phyloP scores from a whole-genome alignment of 2,329 filamentous ascomycete genomes.

The Apiospora hydei region DNA sequence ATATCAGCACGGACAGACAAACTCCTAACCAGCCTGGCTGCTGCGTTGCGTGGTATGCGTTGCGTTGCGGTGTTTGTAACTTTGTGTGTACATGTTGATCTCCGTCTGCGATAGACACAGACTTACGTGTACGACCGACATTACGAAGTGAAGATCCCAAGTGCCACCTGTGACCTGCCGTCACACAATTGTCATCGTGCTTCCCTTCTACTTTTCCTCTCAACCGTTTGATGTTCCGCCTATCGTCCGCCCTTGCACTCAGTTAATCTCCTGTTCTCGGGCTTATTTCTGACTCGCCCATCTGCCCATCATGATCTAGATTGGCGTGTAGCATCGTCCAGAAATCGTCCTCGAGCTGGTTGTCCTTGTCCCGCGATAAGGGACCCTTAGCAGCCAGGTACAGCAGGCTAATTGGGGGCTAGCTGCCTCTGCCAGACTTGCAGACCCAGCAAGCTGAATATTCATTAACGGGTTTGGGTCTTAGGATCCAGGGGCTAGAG shows the following conservation, averaged over 20 bases:
- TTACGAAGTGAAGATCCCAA: not conserved
- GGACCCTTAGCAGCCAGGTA: not conserved
- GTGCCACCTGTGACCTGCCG: not conserved
- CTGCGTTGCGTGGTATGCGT: not conserved
- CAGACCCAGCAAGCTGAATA: not conserved
- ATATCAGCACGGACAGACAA: not conserved
- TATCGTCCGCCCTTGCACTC: not conserved
- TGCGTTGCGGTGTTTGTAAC: too few species aligned
- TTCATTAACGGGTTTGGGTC: constrained; percentile 5
- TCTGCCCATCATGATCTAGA: constrained; percentile 10
- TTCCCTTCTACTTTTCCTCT: not conserved
- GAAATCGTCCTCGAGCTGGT: not conserved
- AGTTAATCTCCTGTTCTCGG: constrained; percentile 1
- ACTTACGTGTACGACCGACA: not conserved
- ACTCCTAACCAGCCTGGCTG: not conserved
- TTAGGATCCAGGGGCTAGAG: not conserved
- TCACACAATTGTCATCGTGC: not conserved
- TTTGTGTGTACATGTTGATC: too few species aligned
- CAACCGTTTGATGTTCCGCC: not conserved
- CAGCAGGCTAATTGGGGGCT: not conserved
- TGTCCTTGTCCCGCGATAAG: not conserved
- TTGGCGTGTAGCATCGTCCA: not conserved
- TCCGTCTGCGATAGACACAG: not conserved
- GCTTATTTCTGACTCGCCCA: constrained; percentile 9
- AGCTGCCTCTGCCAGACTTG: not conserved